Conservation (phyloP, 2,329 filamentous ascomycete genomes). For the Nannizziopsis arthrosporioides region DNA sequence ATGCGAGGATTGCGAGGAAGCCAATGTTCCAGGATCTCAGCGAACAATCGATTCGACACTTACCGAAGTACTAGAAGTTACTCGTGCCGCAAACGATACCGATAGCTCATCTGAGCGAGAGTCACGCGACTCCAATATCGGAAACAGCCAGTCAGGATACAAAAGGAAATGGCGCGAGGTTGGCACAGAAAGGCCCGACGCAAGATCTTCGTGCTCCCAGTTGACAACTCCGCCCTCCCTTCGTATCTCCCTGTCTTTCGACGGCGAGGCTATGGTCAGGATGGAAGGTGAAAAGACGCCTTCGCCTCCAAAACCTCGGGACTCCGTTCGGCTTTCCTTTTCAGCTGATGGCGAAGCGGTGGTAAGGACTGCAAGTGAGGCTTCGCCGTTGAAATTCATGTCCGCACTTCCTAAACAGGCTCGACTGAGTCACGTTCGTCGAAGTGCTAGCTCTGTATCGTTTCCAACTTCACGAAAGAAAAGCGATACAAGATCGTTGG, state of each 20-base stretch:
- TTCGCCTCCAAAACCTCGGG: constrained; percentile 31
- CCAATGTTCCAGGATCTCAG: constrained; percentile 4
- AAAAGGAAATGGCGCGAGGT: constrained; percentile 14
- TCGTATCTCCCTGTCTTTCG: constrained; percentile 32
- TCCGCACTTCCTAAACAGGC: constrained; percentile 39
- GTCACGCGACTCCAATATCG: constrained; percentile 15
- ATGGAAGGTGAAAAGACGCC: constrained; percentile 31
- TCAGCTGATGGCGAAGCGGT: constrained; percentile 87
- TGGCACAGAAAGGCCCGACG: constrained; percentile 1
- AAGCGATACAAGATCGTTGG: constrained; percentile 41
- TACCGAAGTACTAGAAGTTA: constrained; percentile 15
- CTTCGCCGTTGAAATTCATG: constrained; percentile 49
- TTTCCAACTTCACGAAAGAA: constrained; percentile 46
- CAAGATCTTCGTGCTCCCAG: constrained; percentile 5
- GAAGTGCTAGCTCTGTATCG: constrained; percentile 58
- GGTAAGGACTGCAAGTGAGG: constrained; percentile 57
- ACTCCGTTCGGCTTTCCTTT: constrained; percentile 62
- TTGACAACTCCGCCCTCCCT: constrained; percentile 24
- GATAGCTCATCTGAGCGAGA: not conserved
- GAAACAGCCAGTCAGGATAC: not conserved
- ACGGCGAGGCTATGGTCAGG: constrained; percentile 30
- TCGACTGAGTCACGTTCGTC: constrained; percentile 46
- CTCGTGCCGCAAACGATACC: constrained; percentile 13
- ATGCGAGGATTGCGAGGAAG: not conserved
- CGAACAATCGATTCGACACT: constrained; percentile 9